Base-by-base conservation (phyloP, 805 yeast species). In the Naumovozyma baii region DNA sequence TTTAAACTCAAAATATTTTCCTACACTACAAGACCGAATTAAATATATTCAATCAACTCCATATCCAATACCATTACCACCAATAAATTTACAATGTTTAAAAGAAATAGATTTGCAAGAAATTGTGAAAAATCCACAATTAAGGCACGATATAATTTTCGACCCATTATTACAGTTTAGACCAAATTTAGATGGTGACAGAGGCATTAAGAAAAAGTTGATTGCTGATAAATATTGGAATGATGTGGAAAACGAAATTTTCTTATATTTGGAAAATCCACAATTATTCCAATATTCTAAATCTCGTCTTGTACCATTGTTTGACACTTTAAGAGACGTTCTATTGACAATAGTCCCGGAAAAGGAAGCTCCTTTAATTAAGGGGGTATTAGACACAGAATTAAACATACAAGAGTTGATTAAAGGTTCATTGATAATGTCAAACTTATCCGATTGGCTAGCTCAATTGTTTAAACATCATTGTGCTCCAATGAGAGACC, bases 401-500 rank as follows among this genome's bases (percentile, higher is more conserved):
- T 63, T 86, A 34, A 66, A 83, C 30, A 67, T 81, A 36, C 95
- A 86, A 63, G 94, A 86, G 57, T 58, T 87, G 38, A 62, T 73
- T 31, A 77, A 75, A 46, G 77, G 81, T 17, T 74, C 83, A n/a
- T 73, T 83, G 50, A 83, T 81, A 57, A 83, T 83, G 63, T 73
- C 76, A 15, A 70, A 73, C 29, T 70, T 86, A 50, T 73, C 88
- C 2, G 69, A 69, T 41, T 83, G 94, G 90, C 69, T 88, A 32
- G 76, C 85, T 2, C 68, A 72, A 25, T 74, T 86, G 25, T 80
- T 90, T 63, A 85, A 87, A 62, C 76, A 80, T 38, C 95, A 85
- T 58, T 87, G 96, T 63, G 95, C 96, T 5, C 96, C 96, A 45
- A 86, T 86, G 94, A 74, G 96, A 57, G 95, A 85, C 61, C 64